Conservation (phyloP, 495 filamentous ascomycete species). For the Monascus purpureus region DNA sequence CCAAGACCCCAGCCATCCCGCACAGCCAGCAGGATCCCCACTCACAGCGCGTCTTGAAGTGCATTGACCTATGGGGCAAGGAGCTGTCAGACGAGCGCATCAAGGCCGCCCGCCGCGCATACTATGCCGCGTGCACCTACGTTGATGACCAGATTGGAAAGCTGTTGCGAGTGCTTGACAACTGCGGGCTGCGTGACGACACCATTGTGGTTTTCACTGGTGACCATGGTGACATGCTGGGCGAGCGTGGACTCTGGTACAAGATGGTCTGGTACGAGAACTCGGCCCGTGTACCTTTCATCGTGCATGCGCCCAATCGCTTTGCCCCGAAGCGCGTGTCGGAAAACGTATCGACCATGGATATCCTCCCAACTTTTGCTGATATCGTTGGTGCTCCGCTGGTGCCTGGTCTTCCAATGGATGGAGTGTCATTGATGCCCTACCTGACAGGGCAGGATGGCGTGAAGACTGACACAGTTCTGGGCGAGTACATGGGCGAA, state of each 20-base stretch:
- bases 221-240: constrained; percentile 88
- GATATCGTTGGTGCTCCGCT: constrained; percentile 58
- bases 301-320: constrained; percentile 55
- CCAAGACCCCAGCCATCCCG: constrained; percentile 51
- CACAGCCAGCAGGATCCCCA: constrained; percentile 71
- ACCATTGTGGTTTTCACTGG: constrained; percentile 80
- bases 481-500: constrained; percentile 82
- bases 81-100: constrained; percentile 68
- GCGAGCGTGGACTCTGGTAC: constrained; percentile 82
- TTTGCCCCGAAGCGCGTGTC: constrained; percentile 55
- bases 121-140: constrained; percentile 80
- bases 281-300: constrained; percentile 67
- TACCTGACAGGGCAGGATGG: constrained; percentile 48
- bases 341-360: constrained; percentile 72
- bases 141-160: constrained; percentile 79
- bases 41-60: constrained; percentile 63
- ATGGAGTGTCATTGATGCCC: constrained; percentile 59
- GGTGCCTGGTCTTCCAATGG: constrained; percentile 52
- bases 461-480: constrained; percentile 52
- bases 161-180: constrained; percentile 54
- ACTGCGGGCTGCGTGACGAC: constrained; percentile 61
- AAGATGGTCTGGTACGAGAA: constrained; percentile 89
- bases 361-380: constrained; percentile 72
- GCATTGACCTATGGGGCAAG: constrained; percentile 65
- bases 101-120: constrained; percentile 64